These are phyloP conservation scores for Tetrahymena malaccensis DNA, from an alignment of 73 alveolate species.

Conservation along the genomic window DNA sequence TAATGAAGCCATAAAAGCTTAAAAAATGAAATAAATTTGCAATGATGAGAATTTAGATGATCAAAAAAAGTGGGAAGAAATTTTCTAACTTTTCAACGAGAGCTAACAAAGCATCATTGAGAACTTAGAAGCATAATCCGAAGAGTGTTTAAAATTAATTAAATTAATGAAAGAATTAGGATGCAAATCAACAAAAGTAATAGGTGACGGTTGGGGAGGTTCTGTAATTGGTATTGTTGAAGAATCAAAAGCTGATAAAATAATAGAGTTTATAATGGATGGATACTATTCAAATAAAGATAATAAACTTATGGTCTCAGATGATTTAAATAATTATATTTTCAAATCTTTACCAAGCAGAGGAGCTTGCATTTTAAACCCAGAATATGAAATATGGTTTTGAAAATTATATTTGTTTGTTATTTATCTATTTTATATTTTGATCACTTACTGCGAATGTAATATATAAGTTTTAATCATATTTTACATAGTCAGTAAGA, in stretches of 20 bases:
- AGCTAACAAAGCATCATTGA: background rate
- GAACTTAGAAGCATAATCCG: background rate
- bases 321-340: slow-evolving; percentile 54
- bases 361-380: background rate
- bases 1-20: background rate
- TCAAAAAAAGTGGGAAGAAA: background rate
- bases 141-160: background rate
- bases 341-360: background rate
- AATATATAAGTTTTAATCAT: background rate
- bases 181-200: background rate
- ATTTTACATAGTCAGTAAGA: background rate
- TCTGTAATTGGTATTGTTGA: background rate
- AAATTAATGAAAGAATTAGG: background rate
- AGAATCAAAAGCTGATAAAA: background rate
- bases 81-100: background rate
- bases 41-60: background rate
- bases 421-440: background rate
- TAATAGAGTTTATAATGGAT: background rate
- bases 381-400: background rate
- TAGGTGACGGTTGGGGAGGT: background rate
- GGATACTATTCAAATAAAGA: background rate
- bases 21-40: background rate
- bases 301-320: slow-evolving; percentile 53
- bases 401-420: background rate
- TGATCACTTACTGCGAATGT: background rate